Percentiles rank a stretch among this genome's conserved stretches.
These are phyloP conservation scores for Cymbidium sinense DNA, from an alignment of 106 monocot species.

Conservation along the genomic window DNA sequence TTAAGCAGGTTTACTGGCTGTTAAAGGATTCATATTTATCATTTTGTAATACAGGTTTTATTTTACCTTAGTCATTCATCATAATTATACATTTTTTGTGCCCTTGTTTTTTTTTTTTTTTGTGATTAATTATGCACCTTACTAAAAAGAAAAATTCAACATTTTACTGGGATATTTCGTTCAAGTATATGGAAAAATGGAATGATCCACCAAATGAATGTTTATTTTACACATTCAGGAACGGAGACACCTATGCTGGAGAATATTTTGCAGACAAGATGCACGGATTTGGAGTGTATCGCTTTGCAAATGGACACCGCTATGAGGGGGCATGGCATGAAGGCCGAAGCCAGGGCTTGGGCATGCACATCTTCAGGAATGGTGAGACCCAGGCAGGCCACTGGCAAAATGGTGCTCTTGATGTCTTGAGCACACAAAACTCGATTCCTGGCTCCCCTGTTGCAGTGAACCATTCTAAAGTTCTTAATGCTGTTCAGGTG, in stretches of 20 bases:
- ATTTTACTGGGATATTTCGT: not conserved
- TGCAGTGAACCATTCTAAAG: constrained; percentile 76
- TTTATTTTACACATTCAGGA: constrained; percentile 28
- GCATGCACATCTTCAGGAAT: constrained; percentile 70
- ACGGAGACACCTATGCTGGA: constrained; percentile 79
- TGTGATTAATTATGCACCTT: not conserved
- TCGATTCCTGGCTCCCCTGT: constrained; percentile 45
- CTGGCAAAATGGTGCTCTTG: constrained; percentile 65
- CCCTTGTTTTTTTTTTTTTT: not conserved
- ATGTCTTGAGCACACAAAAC: constrained; percentile 54
- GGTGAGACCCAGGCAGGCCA: constrained; percentile 64
- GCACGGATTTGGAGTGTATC: constrained; percentile 75
- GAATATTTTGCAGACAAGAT: constrained; percentile 93
- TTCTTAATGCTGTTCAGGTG: constrained; percentile 92
- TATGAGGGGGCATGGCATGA: constrained; percentile 95
- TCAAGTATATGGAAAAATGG: not conserved
- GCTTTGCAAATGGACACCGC: constrained; percentile 73
- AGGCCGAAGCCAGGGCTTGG: constrained; percentile 70
- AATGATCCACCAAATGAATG: not conserved
- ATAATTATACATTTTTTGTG: no score
- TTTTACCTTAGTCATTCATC: no score
- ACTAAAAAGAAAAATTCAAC: not conserved
- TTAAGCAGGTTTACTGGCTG: not conserved
- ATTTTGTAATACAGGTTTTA: no score
- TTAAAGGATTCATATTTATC: no score